Conservation (phyloP, 1,284 basidiomycete species). For the Bothia castanella region DNA sequence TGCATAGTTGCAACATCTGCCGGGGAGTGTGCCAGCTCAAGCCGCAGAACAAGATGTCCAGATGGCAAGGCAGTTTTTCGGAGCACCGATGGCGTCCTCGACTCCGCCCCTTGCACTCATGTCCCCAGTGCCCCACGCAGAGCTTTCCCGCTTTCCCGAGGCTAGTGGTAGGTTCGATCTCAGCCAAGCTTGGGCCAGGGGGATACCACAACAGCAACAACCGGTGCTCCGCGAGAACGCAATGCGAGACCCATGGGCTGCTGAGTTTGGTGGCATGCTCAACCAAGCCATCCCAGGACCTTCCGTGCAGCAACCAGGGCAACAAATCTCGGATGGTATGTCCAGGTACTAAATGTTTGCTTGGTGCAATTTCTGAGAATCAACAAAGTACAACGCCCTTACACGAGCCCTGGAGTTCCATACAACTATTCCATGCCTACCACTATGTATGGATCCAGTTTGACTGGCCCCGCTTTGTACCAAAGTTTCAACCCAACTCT, state of each 20-base stretch:
- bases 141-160: slow-evolving; percentile 38
- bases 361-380: slow-evolving; percentile 11
- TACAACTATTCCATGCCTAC: slow-evolving; percentile 32
- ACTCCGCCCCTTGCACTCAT: slow-evolving; percentile 31
- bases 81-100: slow-evolving; percentile 39
- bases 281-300: slow-evolving; percentile 8
- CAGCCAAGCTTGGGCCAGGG: slow-evolving; percentile 53
- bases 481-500: slow-evolving; percentile 25
- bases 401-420: slow-evolving; percentile 13
- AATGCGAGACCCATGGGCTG: slow-evolving; percentile 41
- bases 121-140: slow-evolving; percentile 36
- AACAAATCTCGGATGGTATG: slow-evolving; percentile 27
- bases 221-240: slow-evolving; percentile 33
- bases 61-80: slow-evolving; percentile 78
- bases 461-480: slow-evolving; percentile 34
- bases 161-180: slow-evolving; percentile 36
- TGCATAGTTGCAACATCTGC: slow-evolving; percentile 67
- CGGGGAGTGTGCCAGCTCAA: slow-evolving; percentile 46
- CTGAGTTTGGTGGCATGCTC: slow-evolving; percentile 42
- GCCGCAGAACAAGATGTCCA: slow-evolving; percentile 62
- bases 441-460: slow-evolving; percentile 25
- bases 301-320: slow-evolving; percentile 31
- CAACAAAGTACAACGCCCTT: slow-evolving; percentile 21
- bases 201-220: slow-evolving; percentile 42
- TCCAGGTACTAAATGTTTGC: background rate